phyloP scores from a whole-genome alignment of 164 flowering plant genomes.

The Protea cynaroides region DNA sequence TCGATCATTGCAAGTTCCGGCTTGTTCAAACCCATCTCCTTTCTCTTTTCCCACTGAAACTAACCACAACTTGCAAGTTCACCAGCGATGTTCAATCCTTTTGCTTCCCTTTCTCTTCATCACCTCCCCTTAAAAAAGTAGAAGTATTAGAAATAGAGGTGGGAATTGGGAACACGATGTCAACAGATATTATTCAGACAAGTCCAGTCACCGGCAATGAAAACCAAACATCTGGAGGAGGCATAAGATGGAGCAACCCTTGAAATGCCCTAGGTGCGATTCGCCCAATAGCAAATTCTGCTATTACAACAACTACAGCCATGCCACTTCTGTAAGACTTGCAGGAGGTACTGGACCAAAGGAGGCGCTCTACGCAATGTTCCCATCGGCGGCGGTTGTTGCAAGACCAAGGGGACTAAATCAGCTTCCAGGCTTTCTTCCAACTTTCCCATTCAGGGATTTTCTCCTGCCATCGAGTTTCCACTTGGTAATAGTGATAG shows the following conservation, averaged over 20 bases:
- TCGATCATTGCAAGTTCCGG: no score
- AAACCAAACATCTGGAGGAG: conserved; percentile 9
- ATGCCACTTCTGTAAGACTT: conserved; percentile 78
- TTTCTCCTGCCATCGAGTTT: conserved; percentile 58
- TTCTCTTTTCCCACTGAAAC: no score
- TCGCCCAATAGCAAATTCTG: conserved; percentile 80
- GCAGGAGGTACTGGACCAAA: conserved; percentile 78
- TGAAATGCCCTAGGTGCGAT: conserved; percentile 70
- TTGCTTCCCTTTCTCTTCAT: background rate
- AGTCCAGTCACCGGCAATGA: conserved; percentile 1
- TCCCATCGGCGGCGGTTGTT: conserved; percentile 79
- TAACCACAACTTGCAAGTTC: no score
- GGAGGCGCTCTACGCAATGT: conserved; percentile 85
- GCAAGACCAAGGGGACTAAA: conserved; percentile 58
- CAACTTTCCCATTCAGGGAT: conserved; percentile 33
- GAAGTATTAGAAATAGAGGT: no score
- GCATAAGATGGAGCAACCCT: conserved; percentile 43
- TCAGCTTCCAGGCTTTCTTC: conserved; percentile 24
- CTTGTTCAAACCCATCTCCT: no score
- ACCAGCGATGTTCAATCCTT: no score
- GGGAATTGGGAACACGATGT: conserved; percentile 31
- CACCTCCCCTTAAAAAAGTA: background rate
- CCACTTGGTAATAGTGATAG: no score
- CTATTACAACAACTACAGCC: conserved; percentile 88
- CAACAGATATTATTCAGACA: conserved; percentile 25